Evolutionary conservation across 768 basidiomycete species (phyloP).

Genomic region (Kockovaella imperatae): DNA sequence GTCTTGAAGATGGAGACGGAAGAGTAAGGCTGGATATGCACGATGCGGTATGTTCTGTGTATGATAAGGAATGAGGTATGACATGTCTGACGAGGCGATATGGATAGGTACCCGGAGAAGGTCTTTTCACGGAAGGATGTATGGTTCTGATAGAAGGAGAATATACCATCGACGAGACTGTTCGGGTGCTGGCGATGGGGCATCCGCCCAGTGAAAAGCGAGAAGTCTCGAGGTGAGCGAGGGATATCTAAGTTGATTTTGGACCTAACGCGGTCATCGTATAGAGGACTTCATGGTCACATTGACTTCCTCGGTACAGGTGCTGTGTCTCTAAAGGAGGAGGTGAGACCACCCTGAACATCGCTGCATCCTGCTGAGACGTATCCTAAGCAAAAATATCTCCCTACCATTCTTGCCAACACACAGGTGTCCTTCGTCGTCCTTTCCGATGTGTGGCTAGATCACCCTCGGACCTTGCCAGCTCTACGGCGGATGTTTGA

Average conservation of each 20-base stretch:
- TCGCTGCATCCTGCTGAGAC: no score
- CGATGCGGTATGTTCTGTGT: slow-evolving; percentile 57
- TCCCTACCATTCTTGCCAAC: slow-evolving; percentile 38
- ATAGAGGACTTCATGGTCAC: slow-evolving; percentile 85
- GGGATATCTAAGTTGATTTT: slow-evolving; percentile 1
- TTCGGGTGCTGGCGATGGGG: slow-evolving; percentile 87
- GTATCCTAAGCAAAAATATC: slow-evolving; percentile 43
- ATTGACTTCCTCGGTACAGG: slow-evolving; percentile 96
- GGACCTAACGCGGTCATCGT: not conserved
- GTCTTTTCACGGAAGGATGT: slow-evolving; percentile 91
- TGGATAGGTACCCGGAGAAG: slow-evolving; percentile 83
- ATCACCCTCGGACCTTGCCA: slow-evolving; percentile 70
- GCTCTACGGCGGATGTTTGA: slow-evolving; percentile 81
- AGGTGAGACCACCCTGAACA: no score
- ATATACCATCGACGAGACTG: slow-evolving; percentile 82
- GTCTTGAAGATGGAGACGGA: slow-evolving; percentile 89
- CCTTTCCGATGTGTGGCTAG: slow-evolving; percentile 92
- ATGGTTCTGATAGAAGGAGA: slow-evolving; percentile 93
- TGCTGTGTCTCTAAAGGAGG: slow-evolving; percentile 78
- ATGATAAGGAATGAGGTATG: not conserved
- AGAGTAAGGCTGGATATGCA: slow-evolving; percentile 80
- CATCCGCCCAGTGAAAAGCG: slow-evolving; percentile 94
- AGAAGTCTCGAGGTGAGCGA: slow-evolving; percentile 64
- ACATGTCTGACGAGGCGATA: not conserved
- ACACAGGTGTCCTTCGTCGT: slow-evolving; percentile 77